Percentiles rank a stretch among this genome's conserved stretches.
phyloP scores from a whole-genome alignment of 2,329 filamentous ascomycete species.

The Clonostachys rhizophaga region DNA sequence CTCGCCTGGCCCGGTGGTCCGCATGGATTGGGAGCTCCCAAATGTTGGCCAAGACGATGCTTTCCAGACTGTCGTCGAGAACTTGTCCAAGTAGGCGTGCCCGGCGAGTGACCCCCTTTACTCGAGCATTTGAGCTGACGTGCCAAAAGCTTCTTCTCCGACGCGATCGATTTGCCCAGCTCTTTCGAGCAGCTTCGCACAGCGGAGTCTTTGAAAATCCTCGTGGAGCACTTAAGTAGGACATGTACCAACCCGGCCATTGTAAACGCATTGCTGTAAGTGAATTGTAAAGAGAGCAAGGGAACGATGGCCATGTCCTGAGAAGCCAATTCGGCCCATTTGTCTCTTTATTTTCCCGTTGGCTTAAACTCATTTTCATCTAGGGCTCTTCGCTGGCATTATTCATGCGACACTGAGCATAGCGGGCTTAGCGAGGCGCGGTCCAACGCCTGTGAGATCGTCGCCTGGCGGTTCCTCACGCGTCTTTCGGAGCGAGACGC shows the following conservation, averaged over 20 bases:
- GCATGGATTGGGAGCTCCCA: not conserved
- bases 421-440: conserved; percentile 63
- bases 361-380: too few relatives aligned
- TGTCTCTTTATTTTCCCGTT: not conserved
- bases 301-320: too few relatives aligned
- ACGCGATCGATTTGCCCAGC: conserved; percentile 58
- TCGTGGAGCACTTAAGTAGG: conserved; percentile 60
- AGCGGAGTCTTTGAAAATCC: conserved; percentile 48
- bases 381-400: conserved; percentile 73
- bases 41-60: not conserved
- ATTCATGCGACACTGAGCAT: conserved; percentile 56
- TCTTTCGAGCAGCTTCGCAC: conserved; percentile 73
- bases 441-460: conserved; percentile 72
- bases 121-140: not conserved
- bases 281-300: conserved; percentile 7
- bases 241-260: conserved; percentile 64
- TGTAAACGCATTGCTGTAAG: conserved; percentile 69
- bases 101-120: not conserved
- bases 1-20: not conserved
- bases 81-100: not conserved
- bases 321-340: not conserved
- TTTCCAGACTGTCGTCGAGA: conserved; percentile 1
- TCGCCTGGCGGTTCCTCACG: conserved; percentile 73
- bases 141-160: conserved; percentile 50
- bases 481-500: conserved; percentile 68